Evolutionary conservation across 108 stramenopile species (phyloP), one percentile per base, ranked within the genome.

Genomic region (Aurantiochytrium sp.): DNA sequence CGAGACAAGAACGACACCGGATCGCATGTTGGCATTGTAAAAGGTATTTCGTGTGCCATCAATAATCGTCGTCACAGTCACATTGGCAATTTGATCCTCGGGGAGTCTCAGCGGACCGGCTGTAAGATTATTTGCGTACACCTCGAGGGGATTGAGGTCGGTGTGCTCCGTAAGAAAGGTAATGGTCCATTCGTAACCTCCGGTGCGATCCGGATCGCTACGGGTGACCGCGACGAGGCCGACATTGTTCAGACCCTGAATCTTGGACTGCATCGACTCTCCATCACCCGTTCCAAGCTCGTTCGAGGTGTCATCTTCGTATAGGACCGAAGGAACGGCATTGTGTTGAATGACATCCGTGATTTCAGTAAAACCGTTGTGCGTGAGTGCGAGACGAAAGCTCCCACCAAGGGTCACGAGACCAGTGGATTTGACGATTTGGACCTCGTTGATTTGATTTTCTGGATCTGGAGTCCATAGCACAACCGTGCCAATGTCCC

Each of bases 221-320:
- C 76, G 76, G 6, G 76, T 83, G 19, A 83, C 76, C 10, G 76
- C 44, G 6, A 83, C 76, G 76, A 83, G 76, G 12, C 76, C 76
- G 28, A 83, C 76, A 53, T 83, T 83, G 4, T 21, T 2, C 18
- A 83, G 76, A 6, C 25, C 51, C 28, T 83, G 76, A 3, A 83
- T 47, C 28, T 83, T 83, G 76, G 76, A 47, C 51, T 83, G 76
- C 76, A 83, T 83, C 10, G 76, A 83, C 76, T 83, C 76, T 43
- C 76, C 76, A 6, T 83, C 49, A 1, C 76, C 76, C n/a, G n/a
- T 6, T 6, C 76, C 76, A 12, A 23, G 12, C n/a, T 83, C 76
- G n/a, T 47, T 23, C 6, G 49, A 53, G 76, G 12, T 35, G 45
- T 12, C 19, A 23, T 83, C 76, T 35, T 83, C 76, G 28, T 83